Base-by-base conservation (phyloP, 768 basidiomycete species). In the Amylocystis lapponica region DNA sequence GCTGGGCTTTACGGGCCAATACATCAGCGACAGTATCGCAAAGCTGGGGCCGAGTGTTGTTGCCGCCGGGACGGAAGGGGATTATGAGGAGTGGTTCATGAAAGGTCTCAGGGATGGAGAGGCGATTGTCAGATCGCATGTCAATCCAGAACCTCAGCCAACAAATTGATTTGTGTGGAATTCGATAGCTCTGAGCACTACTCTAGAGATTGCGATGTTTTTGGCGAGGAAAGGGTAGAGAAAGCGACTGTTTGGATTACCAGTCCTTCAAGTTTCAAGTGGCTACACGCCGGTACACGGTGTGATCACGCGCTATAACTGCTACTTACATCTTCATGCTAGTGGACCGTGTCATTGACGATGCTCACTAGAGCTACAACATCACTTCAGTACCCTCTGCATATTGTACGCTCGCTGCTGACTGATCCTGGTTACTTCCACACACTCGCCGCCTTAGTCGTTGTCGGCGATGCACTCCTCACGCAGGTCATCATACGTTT, bases 401-500 rank as follows among this genome's bases (percentile, higher is more conserved):
- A 37, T 30, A n/a, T 54, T 20, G 39, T 35, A 2, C 13, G 22
- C n/a, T 39, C 40, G 22, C 62, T 84, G 11, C 65, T 85, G 42
- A 69, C 70, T 26, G 66, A 86, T 54, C 67, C 71, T 26, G 59
- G 55, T 19, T 79, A 81, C 56, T 93, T 87, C 65, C 83, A 80
- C 78, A 58, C 60, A 23, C 64, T 92, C 23, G 81, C 85, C 8
- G 52, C 64, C 14, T 62, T 90, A 8, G 72, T 86, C 17, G 63
- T 92, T 20, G 22, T 86, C 17, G 86, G 80, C 31, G 92, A 97
- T 76, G 77, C 77, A 7, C 41, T 81, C 31, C 75, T 96, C 36
- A 90, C 88, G 8, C 71, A 81, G 40, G 72, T 93, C 61, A 83
- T 96, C 53, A 82, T 95, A 51, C 76, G 67, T 33, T 82, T 81